Evolutionary conservation across 306 rosid genomes (phyloP), one percentile per base, ranked within the genome.

Genomic region (Vigna radiata): DNA sequence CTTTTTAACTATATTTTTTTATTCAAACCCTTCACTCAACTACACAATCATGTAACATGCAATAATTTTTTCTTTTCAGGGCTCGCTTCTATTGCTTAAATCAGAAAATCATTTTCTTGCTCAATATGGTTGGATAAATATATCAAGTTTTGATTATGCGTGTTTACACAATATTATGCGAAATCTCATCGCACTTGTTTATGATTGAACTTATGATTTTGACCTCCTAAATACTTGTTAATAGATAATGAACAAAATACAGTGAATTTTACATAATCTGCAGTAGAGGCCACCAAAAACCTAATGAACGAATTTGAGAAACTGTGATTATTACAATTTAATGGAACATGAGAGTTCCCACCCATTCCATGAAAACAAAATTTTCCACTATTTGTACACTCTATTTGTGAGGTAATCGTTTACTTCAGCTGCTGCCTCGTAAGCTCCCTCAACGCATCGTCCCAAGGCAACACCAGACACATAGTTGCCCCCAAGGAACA

Each of bases 401-500:
- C 81, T 75, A 79, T 83, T 88, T 0, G 89, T 84, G 31, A 94
- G 85, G 80, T 86, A 92, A 77, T 81, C 84, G 67, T 90, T 86
- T 49, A 91, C 91, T 75, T 91, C 93, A 9, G 97, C 84, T 8
- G 97, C 97, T 59, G 86, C 79, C 66, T 92, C 97, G 68, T 90
- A 92, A 48, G 97, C 97, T 53, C 97, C 89, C 86, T 95, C 99
- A 21, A 95, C 97, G 67, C 99, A 95, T 74, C 97, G 89, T 74
- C 99, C 97, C 94, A 92, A 86, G 81, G 99, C 99, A 73, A 92
- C 97, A 64, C 97, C 97, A 7, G 92, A 77, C 19, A 88, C 97
- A 49, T 92, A 92, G 90, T 92, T 95, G 71, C 99, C 99, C 39
- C 97, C 97, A 13, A 95, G 90, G 86, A 88, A 92, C 56, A 95